Conservation (phyloP, 2,329 filamentous ascomycete species). For the Pseudogymnoascus sp. region DNA sequence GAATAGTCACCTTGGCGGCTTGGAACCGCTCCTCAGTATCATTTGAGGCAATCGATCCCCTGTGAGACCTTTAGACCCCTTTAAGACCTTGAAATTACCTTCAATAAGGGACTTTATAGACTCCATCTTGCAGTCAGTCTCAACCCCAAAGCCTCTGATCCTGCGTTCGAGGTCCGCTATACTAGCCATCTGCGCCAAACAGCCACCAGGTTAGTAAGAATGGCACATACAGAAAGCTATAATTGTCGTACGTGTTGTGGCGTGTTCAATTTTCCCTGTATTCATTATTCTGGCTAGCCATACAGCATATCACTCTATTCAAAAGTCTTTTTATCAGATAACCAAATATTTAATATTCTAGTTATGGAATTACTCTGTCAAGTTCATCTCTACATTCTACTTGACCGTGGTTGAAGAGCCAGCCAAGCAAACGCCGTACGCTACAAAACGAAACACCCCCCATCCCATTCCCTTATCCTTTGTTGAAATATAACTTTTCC, state of each 20-base stretch:
- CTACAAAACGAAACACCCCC: constrained; percentile 25
- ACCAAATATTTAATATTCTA: constrained; percentile 1
- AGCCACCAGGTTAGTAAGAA: not conserved
- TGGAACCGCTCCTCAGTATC: not conserved
- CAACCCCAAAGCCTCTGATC: not conserved
- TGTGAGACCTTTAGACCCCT: not conserved
- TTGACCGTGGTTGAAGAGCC: constrained; percentile 33
- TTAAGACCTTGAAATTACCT: not conserved
- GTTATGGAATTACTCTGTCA: constrained; percentile 9
- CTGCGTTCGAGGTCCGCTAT: not conserved
- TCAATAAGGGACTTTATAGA: not conserved
- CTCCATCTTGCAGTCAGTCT: not conserved
- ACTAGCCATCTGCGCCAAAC: not conserved
- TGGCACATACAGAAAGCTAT: not conserved
- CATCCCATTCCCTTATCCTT: constrained; percentile 11
- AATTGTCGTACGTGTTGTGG: not conserved
- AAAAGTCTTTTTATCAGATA: not conserved
- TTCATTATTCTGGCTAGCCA: not conserved
- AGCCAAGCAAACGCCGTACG: constrained; percentile 33
- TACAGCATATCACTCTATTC: not conserved
- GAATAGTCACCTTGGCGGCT: not conserved
- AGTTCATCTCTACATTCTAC: constrained; percentile 24
- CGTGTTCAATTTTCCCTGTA: not conserved
- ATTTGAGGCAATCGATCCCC: not conserved
- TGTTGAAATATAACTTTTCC: constrained; percentile 32